phyloP scores from a whole-genome alignment of 106 monocot genomes.

The Hemerocallis citrina region DNA sequence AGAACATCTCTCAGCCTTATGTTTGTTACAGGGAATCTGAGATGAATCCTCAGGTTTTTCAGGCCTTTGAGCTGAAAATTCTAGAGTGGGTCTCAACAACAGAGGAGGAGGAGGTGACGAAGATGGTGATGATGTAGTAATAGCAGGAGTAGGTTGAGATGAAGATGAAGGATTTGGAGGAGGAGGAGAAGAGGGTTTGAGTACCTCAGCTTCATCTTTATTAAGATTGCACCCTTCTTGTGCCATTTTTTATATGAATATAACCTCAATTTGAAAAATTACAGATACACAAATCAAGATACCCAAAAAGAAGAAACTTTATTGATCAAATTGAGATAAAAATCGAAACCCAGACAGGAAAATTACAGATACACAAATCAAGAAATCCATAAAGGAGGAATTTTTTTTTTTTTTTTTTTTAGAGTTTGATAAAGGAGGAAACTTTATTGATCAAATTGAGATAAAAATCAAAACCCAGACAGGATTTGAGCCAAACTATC shows the following conservation, averaged over 20 bases:
- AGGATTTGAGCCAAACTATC: slow-evolving; percentile 1
- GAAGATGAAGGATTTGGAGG: too few relatives aligned
- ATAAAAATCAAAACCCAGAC: not conserved
- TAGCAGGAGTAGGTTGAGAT: slow-evolving; percentile 17
- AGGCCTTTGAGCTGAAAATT: slow-evolving; percentile 12
- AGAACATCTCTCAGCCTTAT: slow-evolving; percentile 5
- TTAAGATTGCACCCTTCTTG: slow-evolving; percentile 77
- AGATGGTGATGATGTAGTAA: slow-evolving; percentile 5
- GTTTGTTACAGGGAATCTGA: not conserved
- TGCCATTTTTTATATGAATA: too few relatives aligned
- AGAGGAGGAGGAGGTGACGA: slow-evolving; percentile 18
- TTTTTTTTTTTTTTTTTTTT: too few relatives aligned
- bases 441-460: slow-evolving; percentile 1
- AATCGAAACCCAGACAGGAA: not conserved
- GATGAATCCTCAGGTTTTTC: slow-evolving; percentile 6
- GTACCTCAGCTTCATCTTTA: slow-evolving; percentile 77
- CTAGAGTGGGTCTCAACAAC: slow-evolving; percentile 35
- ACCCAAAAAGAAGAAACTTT: too few relatives aligned
- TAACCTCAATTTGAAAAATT: too few relatives aligned
- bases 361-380: too few relatives aligned
- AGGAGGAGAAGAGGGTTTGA: slow-evolving; percentile 43
- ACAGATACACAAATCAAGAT: too few relatives aligned
- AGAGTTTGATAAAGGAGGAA: too few relatives aligned
- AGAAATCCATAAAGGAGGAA: not conserved
- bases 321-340: slow-evolving; percentile 1